phyloP scores from a whole-genome alignment of 768 basidiomycete species.

The Pleurotus eryngii region DNA sequence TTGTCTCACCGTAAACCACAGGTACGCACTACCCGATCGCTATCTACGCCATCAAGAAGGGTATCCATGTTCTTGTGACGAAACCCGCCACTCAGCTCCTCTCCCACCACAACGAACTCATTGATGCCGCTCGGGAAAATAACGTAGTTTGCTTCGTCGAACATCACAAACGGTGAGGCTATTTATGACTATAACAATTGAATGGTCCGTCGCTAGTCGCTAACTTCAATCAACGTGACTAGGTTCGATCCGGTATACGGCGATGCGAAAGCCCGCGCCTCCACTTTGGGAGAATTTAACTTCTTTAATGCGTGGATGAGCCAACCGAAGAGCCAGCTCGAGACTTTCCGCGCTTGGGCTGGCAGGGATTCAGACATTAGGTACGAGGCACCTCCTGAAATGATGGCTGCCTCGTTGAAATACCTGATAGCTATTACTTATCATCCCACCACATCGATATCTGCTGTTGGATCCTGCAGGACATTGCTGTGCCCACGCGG shows the following conservation, averaged over 20 bases:
- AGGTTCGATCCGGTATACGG: constrained; percentile 91
- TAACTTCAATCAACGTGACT: neutral
- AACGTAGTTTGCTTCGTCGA: constrained; percentile 91
- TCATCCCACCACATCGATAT: constrained; percentile 94
- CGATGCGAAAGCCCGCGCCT: constrained; percentile 79
- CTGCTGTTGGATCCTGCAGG: constrained; percentile 81
- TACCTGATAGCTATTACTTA: constrained; percentile 71
- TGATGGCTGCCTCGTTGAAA: neutral
- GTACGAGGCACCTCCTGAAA: constrained; percentile 24
- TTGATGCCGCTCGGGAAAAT: constrained; percentile 72
- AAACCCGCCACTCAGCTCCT: constrained; percentile 90
- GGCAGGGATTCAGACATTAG: constrained; percentile 94
- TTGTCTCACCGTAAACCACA: constrained; percentile 21
- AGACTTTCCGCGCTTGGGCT: constrained; percentile 94
- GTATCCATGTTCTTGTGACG: constrained; percentile 87
- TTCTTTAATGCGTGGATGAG: constrained; percentile 98
- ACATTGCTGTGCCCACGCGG: constrained; percentile 71
- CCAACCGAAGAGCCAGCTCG: constrained; percentile 91
- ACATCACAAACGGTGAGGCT: constrained; percentile 77
- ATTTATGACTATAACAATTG: neutral
- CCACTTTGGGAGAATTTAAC: constrained; percentile 83
- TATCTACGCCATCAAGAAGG: constrained; percentile 79
- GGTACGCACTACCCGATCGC: constrained; percentile 85
- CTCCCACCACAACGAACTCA: constrained; percentile 75
- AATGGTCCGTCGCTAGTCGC: neutral